phyloP scores from a whole-genome alignment of 1,139 yeast genomes.

The Candida sp. region DNA sequence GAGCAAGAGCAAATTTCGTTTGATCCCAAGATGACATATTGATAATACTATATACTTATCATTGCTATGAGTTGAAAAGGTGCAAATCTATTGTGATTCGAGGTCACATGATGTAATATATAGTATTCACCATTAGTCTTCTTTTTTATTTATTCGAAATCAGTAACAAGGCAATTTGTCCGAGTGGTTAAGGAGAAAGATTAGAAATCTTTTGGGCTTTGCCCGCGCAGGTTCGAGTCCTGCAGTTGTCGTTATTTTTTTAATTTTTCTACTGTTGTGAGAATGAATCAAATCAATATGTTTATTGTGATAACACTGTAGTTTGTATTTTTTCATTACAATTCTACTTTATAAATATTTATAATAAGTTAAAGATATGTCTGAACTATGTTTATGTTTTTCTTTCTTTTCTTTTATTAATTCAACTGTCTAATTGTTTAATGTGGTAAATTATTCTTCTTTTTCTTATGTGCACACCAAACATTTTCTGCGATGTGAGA shows the following conservation, averaged over 20 bases:
- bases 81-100: neutral
- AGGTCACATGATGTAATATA: no score
- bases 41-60: neutral
- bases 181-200: conserved; percentile 60
- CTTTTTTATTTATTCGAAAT: no score
- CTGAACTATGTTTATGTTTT: no score
- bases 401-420: no score
- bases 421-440: no score
- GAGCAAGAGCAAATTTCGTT: conserved; percentile 49
- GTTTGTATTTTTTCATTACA: no score
- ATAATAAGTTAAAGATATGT: no score
- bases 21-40: conserved; percentile 44
- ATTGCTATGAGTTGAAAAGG: neutral
- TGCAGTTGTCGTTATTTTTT: conserved; percentile 50
- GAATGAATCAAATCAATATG: no score
- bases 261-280: no score
- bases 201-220: conserved; percentile 56
- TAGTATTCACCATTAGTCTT: no score
- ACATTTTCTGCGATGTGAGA: conserved; percentile 3
- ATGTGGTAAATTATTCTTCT: neutral
- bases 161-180: conserved; percentile 41
- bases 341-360: no score
- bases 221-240: conserved; percentile 63
- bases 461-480: neutral
- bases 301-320: no score